A percentile compares a stretch with the other conserved stretches of the same genome.
Evolutionary conservation across 2,329 filamentous ascomycete genomes (phyloP).

Genomic region (Sclerotinia spermophila): DNA sequence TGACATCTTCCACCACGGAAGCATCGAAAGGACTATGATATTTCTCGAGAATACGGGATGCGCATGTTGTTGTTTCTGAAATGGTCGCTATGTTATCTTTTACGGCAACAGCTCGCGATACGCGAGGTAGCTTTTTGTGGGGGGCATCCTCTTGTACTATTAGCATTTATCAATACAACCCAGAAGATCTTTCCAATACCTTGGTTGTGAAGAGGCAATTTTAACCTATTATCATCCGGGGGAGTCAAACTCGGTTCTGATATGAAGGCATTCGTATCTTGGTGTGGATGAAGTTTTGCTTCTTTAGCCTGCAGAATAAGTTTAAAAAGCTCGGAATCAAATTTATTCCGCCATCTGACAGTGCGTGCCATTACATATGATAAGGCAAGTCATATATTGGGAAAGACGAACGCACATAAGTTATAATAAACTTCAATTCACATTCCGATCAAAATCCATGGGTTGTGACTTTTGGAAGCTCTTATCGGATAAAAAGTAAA

Average conservation of each 20-base stretch:
- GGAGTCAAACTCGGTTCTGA: not conserved
- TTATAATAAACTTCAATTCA: not conserved
- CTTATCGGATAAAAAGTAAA: not conserved
- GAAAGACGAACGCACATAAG: not conserved
- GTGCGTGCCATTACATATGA: not conserved
- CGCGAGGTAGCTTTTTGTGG: not conserved
- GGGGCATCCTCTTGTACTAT: not conserved
- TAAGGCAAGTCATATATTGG: not conserved
- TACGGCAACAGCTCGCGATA: conserved; percentile 43
- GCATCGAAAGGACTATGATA: conserved; percentile 78
- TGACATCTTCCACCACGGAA: conserved; percentile 69
- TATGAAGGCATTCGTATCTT: conserved; percentile 19
- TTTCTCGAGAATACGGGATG: conserved; percentile 66
- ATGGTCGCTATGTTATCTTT: conserved; percentile 75
- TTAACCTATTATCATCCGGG: not conserved
- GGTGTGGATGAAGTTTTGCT: not conserved
- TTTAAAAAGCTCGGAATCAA: not conserved
- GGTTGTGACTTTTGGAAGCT: not conserved
- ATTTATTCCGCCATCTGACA: not conserved
- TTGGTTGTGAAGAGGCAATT: not conserved
- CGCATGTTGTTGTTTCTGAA: conserved; percentile 73
- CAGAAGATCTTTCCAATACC: not conserved
- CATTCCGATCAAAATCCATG: not conserved
- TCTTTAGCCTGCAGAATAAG: not conserved
- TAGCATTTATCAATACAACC: not conserved